These are phyloP conservation scores for Kodamaea jinghongensis DNA, from an alignment of 805 yeast species.

Conservation along the genomic window DNA sequence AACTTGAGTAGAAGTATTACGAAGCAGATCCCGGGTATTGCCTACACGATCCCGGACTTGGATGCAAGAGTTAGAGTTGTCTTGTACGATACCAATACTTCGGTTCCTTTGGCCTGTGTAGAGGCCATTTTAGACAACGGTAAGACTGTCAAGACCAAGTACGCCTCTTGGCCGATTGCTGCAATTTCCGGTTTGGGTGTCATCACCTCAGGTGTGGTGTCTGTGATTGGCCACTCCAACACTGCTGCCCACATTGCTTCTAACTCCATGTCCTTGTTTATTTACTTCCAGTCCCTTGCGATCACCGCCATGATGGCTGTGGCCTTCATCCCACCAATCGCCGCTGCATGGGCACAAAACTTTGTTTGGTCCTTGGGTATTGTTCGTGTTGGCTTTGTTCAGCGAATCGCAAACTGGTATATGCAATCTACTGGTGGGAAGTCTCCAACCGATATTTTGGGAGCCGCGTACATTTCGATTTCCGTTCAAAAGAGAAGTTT, in stretches of 20 bases:
- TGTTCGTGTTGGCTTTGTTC: slow-evolving; percentile 73
- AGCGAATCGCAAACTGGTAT: slow-evolving; percentile 86
- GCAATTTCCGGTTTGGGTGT: slow-evolving; percentile 87
- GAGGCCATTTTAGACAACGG: slow-evolving; percentile 84
- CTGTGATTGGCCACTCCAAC: slow-evolving; percentile 82
- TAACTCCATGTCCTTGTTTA: slow-evolving; percentile 86
- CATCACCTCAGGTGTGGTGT: slow-evolving; percentile 79
- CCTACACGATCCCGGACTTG: slow-evolving; percentile 88
- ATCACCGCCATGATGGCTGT: slow-evolving; percentile 96
- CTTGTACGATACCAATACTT: slow-evolving; percentile 43
- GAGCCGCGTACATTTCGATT: slow-evolving; percentile 67
- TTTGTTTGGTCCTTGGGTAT: slow-evolving; percentile 96
- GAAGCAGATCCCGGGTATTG: slow-evolving; percentile 69
- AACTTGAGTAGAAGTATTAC: slow-evolving; percentile 40
- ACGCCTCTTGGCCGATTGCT: slow-evolving; percentile 77
- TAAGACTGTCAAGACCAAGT: slow-evolving; percentile 88
- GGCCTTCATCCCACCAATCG: slow-evolving; percentile 88
- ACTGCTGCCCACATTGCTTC: slow-evolving; percentile 98
- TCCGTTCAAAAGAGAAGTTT: slow-evolving; percentile 66
- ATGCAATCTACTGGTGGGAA: slow-evolving; percentile 90
- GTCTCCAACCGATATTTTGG: slow-evolving; percentile 67
- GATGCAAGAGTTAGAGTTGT: slow-evolving; percentile 86
- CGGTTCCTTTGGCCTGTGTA: slow-evolving; percentile 78
- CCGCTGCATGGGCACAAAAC: slow-evolving; percentile 97
- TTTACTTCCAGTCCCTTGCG: slow-evolving; percentile 91